phyloP scores from a whole-genome alignment of 2,329 filamentous ascomycete species.

The Huntiella decipiens region DNA sequence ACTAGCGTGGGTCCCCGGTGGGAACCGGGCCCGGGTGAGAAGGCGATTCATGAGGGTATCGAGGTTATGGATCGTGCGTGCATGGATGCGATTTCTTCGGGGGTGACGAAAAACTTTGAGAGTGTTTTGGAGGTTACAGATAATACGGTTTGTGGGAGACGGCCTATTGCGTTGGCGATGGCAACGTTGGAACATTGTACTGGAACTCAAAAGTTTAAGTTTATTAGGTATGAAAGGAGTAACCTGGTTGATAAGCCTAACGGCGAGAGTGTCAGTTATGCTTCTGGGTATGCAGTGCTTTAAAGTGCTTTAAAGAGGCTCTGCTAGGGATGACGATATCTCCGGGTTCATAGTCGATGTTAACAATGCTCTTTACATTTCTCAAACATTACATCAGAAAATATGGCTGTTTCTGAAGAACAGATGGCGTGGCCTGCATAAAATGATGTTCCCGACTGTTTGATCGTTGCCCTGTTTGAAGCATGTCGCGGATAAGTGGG shows the following conservation, averaged over 20 bases:
- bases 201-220: constrained; percentile 43
- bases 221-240: constrained; percentile 78
- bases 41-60: constrained; percentile 68
- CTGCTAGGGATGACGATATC: no score
- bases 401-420: no score
- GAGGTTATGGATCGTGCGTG: constrained; percentile 58
- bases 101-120: constrained; percentile 51
- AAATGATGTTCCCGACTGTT: no score
- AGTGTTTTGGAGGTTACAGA: constrained; percentile 49
- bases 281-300: constrained; percentile 57
- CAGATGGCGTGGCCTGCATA: no score
- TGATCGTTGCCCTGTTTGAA: no score
- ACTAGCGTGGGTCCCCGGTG: constrained; percentile 18
- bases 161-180: constrained; percentile 88
- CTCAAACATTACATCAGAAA: no score
- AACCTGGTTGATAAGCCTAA: constrained; percentile 44
- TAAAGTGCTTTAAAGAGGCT: neutral
- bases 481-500: no score
- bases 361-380: no score
- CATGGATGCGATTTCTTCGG: constrained; percentile 69
- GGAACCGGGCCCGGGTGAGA: constrained; percentile 15
- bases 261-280: constrained; percentile 89
- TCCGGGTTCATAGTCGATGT: no score
- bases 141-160: constrained; percentile 87
- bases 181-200: constrained; percentile 55